Conservation (phyloP, 2,329 filamentous ascomycete genomes). For the Cladosporium halotolerans region DNA sequence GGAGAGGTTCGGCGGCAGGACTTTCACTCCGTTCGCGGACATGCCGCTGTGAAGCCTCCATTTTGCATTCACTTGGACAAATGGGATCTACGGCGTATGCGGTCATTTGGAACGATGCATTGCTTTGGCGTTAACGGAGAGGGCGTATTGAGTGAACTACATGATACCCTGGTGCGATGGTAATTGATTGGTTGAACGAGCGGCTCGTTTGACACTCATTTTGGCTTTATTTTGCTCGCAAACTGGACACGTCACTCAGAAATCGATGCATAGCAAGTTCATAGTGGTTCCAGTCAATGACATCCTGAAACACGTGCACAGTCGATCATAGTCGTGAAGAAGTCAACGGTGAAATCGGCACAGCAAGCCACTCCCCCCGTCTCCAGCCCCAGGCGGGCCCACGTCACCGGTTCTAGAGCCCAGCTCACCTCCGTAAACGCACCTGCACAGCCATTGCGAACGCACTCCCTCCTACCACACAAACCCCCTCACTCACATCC, state of each 20-base stretch:
- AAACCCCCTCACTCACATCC: background rate
- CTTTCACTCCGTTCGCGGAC: slow-evolving; percentile 27
- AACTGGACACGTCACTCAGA: no score
- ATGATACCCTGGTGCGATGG: slow-evolving; percentile 1
- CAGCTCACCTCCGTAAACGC: background rate
- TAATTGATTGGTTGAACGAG: background rate
- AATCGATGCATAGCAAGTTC: no score
- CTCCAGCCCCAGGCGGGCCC: slow-evolving; percentile 1
- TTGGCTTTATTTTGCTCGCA: no score
- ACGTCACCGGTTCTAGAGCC: slow-evolving; percentile 9
- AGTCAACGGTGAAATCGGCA: background rate
- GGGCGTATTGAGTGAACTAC: slow-evolving; percentile 2
- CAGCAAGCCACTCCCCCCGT: background rate
- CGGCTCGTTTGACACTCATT: no score
- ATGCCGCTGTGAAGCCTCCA: background rate
- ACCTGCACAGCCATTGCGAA: background rate
- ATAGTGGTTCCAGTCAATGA: no score
- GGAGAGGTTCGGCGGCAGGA: slow-evolving; percentile 29
- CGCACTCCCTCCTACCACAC: background rate
- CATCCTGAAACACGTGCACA: no score
- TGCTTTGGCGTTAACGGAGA: background rate
- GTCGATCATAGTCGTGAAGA: no score
- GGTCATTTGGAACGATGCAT: background rate
- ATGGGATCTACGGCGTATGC: background rate
- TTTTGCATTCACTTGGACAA: background rate